A percentile compares a stretch with the other conserved stretches of the same genome.
These are phyloP conservation scores for Rhizopus sp. DNA, from an alignment of 371 early-diverging fungal genomes.

Conservation along the genomic window DNA sequence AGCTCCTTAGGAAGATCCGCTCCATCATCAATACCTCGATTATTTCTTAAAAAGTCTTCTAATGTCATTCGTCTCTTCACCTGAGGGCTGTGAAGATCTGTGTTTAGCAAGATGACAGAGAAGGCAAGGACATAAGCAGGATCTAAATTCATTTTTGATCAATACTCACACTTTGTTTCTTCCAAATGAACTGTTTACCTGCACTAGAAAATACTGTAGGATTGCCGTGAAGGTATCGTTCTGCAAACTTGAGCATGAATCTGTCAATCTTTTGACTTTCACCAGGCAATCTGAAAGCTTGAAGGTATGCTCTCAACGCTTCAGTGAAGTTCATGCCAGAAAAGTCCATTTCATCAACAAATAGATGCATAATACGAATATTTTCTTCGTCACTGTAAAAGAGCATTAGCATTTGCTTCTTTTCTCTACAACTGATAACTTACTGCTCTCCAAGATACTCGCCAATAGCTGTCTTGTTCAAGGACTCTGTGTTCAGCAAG, in stretches of 20 bases:
- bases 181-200: conserved; percentile 20
- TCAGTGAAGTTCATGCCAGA: conserved; percentile 73
- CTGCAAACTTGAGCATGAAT: conserved; percentile 97
- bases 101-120: conserved; percentile 95
- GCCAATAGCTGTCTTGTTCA: conserved; percentile 88
- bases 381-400: conserved; percentile 71
- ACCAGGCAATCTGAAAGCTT: conserved; percentile 95
- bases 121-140: conserved; percentile 94
- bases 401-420: neutral
- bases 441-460: conserved; percentile 94
- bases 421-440: neutral
- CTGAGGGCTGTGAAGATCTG: conserved; percentile 92
- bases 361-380: conserved; percentile 92
- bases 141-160: conserved; percentile 39
- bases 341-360: conserved; percentile 92
- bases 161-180: neutral
- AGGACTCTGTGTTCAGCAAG: conserved; percentile 71
- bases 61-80: conserved; percentile 92
- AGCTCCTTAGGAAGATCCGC: conserved; percentile 73
- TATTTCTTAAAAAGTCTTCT: conserved; percentile 92
- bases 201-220: conserved; percentile 76
- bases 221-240: conserved; percentile 85
- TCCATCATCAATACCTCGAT: conserved; percentile 91
- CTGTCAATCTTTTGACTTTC: conserved; percentile 99
- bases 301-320: conserved; percentile 88